Conservation (phyloP, 2,329 filamentous ascomycete genomes). For the Penicillium sp. region DNA sequence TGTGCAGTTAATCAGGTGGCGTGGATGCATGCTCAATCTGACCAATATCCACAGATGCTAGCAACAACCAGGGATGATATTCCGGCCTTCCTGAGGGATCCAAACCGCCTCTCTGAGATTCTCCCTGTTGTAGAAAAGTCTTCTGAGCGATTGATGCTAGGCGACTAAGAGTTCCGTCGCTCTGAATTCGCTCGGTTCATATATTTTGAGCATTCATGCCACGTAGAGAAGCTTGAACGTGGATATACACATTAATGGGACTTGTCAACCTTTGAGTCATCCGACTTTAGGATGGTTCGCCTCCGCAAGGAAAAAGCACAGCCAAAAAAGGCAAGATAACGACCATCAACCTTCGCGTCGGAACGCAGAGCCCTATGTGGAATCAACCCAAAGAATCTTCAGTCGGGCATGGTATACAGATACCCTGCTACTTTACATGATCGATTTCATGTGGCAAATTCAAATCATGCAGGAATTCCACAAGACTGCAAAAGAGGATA, state of each 20-base stretch:
- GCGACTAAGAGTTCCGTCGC: conserved; percentile 8
- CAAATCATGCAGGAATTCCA: background rate
- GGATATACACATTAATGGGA: background rate
- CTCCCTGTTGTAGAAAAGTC: conserved; percentile 67
- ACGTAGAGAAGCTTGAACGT: background rate
- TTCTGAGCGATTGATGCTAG: conserved; percentile 53
- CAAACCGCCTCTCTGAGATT: conserved; percentile 68
- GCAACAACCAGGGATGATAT: conserved; percentile 65
- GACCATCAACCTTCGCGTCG: background rate
- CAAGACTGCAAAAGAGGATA: background rate
- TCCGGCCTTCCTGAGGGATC: conserved; percentile 71
- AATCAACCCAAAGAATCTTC: background rate
- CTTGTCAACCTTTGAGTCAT: background rate
- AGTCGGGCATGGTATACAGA: background rate
- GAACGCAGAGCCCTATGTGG: background rate
- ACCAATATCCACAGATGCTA: conserved; percentile 40
- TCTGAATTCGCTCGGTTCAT: background rate
- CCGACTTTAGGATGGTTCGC: background rate
- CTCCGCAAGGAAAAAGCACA: background rate
- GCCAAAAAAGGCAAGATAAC: background rate
- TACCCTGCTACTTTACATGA: background rate
- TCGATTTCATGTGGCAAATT: background rate
- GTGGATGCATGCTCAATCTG: background rate
- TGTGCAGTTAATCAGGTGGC: conserved; percentile 27
- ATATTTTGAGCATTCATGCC: background rate